A percentile compares a stretch with the other conserved stretches of the same genome.
These are phyloP conservation scores for Diospyros lotus DNA, from an alignment of 148 eudicot genomes.

Conservation along the genomic window DNA sequence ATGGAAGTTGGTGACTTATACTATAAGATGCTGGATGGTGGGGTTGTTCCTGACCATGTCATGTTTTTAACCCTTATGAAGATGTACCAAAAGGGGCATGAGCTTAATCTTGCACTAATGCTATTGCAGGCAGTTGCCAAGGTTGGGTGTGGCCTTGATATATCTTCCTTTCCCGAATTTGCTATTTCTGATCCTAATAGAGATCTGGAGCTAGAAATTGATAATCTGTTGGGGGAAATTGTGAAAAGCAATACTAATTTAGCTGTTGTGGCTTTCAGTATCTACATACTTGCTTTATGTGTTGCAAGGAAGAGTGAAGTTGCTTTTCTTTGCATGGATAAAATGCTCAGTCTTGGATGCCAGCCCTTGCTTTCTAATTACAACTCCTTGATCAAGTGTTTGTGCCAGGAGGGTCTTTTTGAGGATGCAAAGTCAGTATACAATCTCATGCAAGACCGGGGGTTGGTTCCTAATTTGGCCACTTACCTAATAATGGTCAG, in stretches of 20 bases:
- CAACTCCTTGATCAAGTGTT: conserved; percentile 43
- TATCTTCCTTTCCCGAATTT: conserved; percentile 1
- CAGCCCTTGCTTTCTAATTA: conserved; percentile 37
- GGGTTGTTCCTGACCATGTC: conserved; percentile 39
- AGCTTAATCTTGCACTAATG: conserved; percentile 28
- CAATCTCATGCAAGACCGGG: conserved; percentile 35
- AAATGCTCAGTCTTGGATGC: conserved; percentile 22
- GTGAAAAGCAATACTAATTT: conserved; percentile 20
- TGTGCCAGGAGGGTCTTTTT: conserved; percentile 28
- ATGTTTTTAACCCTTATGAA: conserved; percentile 34
- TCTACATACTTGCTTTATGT: conserved; percentile 34
- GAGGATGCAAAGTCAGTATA: conserved; percentile 22
- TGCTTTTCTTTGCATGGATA: conserved; percentile 29
- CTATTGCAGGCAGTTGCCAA: conserved; percentile 34
- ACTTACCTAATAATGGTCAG: conserved; percentile 33
- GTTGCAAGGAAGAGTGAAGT: conserved; percentile 20
- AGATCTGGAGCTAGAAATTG: conserved; percentile 22
- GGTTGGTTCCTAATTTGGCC: conserved; percentile 28
- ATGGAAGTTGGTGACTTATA: conserved; percentile 25
- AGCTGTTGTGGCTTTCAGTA: conserved; percentile 28
- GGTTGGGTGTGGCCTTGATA: conserved; percentile 32
- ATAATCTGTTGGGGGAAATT: conserved; percentile 31
- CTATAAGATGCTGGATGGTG: conserved; percentile 28
- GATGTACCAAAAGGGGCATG: conserved; percentile 26
- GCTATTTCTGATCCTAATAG: not conserved